Base-by-base conservation (phyloP, 1,284 basidiomycete species). In the Vanrija humicola region DNA sequence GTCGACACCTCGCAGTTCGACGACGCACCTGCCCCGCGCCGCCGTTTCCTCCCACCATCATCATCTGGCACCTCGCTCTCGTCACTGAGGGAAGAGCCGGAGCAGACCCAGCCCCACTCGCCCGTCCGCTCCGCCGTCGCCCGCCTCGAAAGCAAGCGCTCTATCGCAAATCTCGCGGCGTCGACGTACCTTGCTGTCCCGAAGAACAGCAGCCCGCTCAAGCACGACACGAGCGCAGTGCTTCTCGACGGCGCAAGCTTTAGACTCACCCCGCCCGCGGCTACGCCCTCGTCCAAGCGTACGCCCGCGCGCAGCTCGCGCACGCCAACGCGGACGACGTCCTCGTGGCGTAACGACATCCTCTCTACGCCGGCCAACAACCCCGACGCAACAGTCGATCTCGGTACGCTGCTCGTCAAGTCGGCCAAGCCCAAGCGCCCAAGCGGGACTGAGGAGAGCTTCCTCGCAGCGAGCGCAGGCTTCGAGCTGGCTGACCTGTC, bases 361-460 rank as follows among this genome's bases (percentile, higher is more conserved):
- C 23, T 25, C 50, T 45, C 16, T 15, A 54, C 19, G 18, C 43
- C 42, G 18, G 26, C 43, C 29, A 38, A 39, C n/a, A 46, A 5
- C 5, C 61, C 48, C 2, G 68, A 74, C 60, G 40, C 62, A 45
- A 72, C 69, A 1, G 39, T 71, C 38, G 70, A 72, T 46, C 52
- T 75, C 4, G 58, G 59, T 19, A 65, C 65, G 44, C 43, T 75
- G 34, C 64, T 73, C 50, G 60, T 54, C 21, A 57, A 34, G 34
- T 34, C 68, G 28, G 49, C 45, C 19, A 69, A 65, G 49, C 66
- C 64, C 8, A 69, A 70, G 48, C 52, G 66, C 38, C 59, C 60
- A 1, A 65, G 63, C 5, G 70, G 68, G 6, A 68, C 65, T 0
- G 72, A 72, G 52, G 70, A 72, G 48, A 72, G 69, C 51, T 68